These are phyloP conservation scores for Sporobolus alterniflorus DNA, from an alignment of 202 grass and related monocot genomes.

Conservation along the genomic window DNA sequence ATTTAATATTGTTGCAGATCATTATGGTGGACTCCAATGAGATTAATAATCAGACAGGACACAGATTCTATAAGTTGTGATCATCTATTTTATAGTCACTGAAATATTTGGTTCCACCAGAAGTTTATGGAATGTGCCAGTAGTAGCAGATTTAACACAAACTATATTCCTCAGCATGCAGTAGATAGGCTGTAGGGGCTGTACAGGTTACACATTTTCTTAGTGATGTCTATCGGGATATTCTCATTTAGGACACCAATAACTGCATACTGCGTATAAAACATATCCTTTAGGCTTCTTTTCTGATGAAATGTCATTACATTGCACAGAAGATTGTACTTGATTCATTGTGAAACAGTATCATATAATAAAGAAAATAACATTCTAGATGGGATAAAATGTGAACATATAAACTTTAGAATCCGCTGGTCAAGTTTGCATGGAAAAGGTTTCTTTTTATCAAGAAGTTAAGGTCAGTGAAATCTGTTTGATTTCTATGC, in stretches of 20 bases:
- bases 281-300: neutral
- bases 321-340: neutral
- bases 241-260: conserved; percentile 34
- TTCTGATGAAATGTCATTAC: conserved; percentile 20
- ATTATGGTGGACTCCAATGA: neutral
- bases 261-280: neutral
- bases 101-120: neutral
- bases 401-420: conserved; percentile 27
- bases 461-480: conserved; percentile 4
- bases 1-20: conserved; percentile 19
- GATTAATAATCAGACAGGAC: conserved; percentile 11
- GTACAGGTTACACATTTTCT: conserved; percentile 1
- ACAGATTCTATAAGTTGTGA: neutral
- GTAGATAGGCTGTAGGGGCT: neutral
- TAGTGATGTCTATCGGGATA: neutral
- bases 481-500: conserved; percentile 18
- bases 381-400: conserved; percentile 20
- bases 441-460: conserved; percentile 1
- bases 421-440: conserved; percentile 22
- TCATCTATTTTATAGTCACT: neutral
- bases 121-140: neutral
- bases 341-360: conserved; percentile 3
- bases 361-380: conserved; percentile 7
- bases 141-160: conserved; percentile 9
- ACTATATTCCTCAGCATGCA: neutral